Evolutionary conservation across 1,139 yeast species (phyloP).

Genomic region (Scheffersomyces lignicola): DNA sequence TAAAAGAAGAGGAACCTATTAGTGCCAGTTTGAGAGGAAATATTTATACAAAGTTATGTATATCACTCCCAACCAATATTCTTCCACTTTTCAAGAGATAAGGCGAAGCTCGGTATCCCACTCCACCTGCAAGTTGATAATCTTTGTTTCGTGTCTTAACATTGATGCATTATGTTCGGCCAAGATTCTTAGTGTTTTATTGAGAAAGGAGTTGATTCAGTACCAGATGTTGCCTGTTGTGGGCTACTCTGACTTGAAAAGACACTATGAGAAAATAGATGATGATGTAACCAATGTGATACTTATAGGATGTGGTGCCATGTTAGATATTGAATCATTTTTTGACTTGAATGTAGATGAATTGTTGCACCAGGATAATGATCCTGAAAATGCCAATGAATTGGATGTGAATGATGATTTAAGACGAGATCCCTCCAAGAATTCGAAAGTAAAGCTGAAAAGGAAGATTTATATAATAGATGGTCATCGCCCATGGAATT

Average conservation of each 20-base stretch:
- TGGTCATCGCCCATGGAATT: constrained; percentile 94
- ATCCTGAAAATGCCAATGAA: constrained; percentile 5
- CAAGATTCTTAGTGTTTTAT: constrained; percentile 65
- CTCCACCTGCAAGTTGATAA: constrained; percentile 83
- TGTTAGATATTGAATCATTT: constrained; percentile 80
- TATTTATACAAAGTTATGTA: constrained; percentile 45
- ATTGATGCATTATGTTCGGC: constrained; percentile 93
- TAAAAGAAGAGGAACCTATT: no score
- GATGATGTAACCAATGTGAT: constrained; percentile 76
- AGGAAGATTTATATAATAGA: constrained; percentile 74
- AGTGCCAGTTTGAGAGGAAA: no score
- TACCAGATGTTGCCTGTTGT: constrained; percentile 92
- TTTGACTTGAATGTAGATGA: constrained; percentile 64
- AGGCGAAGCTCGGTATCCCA: constrained; percentile 71
- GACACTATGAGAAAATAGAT: constrained; percentile 65
- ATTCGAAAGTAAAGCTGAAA: constrained; percentile 11
- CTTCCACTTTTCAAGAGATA: constrained; percentile 59
- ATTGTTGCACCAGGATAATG: constrained; percentile 18
- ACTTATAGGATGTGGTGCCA: constrained; percentile 93
- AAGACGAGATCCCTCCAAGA: constrained; percentile 6
- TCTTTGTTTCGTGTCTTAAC: constrained; percentile 87
- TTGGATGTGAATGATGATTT: constrained; percentile 7
- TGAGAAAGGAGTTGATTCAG: constrained; percentile 81
- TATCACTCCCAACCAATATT: constrained; percentile 60
- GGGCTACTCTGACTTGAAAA: constrained; percentile 78